Evolutionary conservation across 2,329 filamentous ascomycete genomes (phyloP).

Genomic region (Nannizziopsis arthrosporioides): DNA sequence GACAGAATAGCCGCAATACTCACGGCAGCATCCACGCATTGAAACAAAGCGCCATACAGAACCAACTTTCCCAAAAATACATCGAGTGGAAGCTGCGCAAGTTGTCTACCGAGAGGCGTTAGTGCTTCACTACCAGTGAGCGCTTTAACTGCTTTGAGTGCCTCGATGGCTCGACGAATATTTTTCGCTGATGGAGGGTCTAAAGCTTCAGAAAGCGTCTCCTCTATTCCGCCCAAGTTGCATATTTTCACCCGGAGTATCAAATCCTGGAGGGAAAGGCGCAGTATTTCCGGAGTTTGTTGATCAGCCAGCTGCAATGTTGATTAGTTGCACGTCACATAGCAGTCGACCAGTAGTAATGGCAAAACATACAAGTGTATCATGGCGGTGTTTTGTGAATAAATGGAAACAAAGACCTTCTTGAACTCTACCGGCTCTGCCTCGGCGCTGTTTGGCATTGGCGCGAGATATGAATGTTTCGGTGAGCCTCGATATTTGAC

Average conservation of each 20-base stretch:
- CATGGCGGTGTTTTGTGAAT: slow-evolving; percentile 82
- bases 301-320: slow-evolving; percentile 63
- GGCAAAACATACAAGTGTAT: slow-evolving; percentile 43
- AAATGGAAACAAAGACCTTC: slow-evolving; percentile 91
- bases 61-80: slow-evolving; percentile 92
- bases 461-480: slow-evolving; percentile 93
- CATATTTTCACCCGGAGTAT: slow-evolving; percentile 96
- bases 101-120: slow-evolving; percentile 72
- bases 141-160: slow-evolving; percentile 83
- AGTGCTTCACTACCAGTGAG: slow-evolving; percentile 70
- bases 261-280: slow-evolving; percentile 84
- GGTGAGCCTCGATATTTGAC: slow-evolving; percentile 79
- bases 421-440: slow-evolving; percentile 89
- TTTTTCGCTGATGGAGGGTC: slow-evolving; percentile 88
- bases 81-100: slow-evolving; percentile 81
- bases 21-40: slow-evolving; percentile 79
- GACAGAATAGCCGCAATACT: slow-evolving; percentile 88
- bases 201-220: slow-evolving; percentile 74
- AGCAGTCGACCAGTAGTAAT: neutral
- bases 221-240: slow-evolving; percentile 84
- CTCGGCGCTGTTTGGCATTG: slow-evolving; percentile 88
- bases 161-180: slow-evolving; percentile 82
- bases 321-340: neutral
- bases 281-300: slow-evolving; percentile 92
- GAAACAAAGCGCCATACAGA: slow-evolving; percentile 72